Conservation (phyloP, 495 filamentous ascomycete species). For the Margaritispora aquatica region DNA sequence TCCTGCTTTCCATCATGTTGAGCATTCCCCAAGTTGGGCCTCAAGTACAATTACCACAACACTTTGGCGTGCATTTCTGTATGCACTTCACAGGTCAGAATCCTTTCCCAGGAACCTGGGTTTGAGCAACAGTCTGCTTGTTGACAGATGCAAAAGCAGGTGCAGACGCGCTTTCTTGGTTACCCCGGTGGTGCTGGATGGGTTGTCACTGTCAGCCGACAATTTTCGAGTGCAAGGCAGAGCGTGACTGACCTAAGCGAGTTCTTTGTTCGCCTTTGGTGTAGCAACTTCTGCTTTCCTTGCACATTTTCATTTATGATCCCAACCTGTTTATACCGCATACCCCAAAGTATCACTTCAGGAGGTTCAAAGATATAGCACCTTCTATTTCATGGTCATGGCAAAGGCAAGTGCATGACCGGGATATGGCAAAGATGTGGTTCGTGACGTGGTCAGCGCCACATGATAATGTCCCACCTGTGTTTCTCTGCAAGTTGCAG, state of each 20-base stretch:
- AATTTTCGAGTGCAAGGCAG: background rate
- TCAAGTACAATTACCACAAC: slow-evolving; percentile 37
- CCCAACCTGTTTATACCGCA: background rate
- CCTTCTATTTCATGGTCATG: background rate
- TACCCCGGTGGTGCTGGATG: background rate
- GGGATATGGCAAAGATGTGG: background rate
- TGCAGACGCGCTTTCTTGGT: no score
- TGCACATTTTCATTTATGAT: background rate
- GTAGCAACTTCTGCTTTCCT: background rate
- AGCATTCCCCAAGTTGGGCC: no score
- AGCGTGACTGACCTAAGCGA: background rate
- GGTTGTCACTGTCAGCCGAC: background rate
- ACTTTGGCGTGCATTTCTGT: slow-evolving; percentile 13
- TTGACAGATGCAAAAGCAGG: background rate
- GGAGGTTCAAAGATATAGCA: background rate
- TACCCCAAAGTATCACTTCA: background rate
- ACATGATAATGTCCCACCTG: background rate
- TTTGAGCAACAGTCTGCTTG: background rate
- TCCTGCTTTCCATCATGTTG: no score
- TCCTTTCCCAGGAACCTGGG: background rate
- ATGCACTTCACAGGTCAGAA: background rate
- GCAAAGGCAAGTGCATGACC: background rate
- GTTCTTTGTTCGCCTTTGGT: background rate
- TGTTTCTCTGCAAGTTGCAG: no score
- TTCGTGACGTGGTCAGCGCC: background rate